Evolutionary conservation across 2,329 filamentous ascomycete species (phyloP).

Genomic region (Aspergillus jensenii): DNA sequence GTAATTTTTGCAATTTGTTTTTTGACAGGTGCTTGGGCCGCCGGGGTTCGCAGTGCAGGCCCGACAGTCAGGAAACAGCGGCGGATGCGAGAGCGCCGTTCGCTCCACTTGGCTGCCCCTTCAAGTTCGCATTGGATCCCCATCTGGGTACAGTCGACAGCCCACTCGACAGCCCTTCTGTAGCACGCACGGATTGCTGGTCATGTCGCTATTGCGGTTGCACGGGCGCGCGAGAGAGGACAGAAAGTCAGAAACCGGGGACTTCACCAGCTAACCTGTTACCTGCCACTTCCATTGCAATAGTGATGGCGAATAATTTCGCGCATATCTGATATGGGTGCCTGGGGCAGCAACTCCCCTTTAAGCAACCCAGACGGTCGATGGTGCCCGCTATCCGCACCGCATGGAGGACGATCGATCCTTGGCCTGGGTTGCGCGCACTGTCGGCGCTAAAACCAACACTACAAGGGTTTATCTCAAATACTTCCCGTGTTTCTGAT

Average conservation of each 20-base stretch:
- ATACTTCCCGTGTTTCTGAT: constrained; percentile 31
- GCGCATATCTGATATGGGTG: too few species aligned
- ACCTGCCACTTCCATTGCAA: too few species aligned
- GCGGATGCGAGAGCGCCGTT: constrained; percentile 36
- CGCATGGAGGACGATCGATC: constrained; percentile 13
- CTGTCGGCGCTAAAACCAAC: constrained; percentile 18
- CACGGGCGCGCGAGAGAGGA: too few species aligned
- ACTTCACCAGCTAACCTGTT: too few species aligned
- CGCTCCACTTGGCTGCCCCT: constrained; percentile 24
- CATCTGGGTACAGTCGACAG: too few species aligned
- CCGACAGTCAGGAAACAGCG: constrained; percentile 38
- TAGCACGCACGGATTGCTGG: constrained; percentile 15
- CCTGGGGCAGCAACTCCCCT: too few species aligned
- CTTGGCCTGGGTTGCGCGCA: constrained; percentile 15
- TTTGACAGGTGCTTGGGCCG: too few species aligned
- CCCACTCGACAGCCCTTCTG: neutral
- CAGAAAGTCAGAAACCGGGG: too few species aligned
- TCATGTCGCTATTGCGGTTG: neutral
- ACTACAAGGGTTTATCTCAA: constrained; percentile 27
- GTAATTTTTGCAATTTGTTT: too few species aligned
- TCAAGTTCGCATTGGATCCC: neutral
- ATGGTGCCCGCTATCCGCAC: too few species aligned
- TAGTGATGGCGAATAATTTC: too few species aligned
- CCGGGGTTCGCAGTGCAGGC: constrained; percentile 21
- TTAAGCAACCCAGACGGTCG: too few species aligned